Base-by-base conservation (phyloP, 2,329 filamentous ascomycete genomes). In the Penicillium sp. region DNA sequence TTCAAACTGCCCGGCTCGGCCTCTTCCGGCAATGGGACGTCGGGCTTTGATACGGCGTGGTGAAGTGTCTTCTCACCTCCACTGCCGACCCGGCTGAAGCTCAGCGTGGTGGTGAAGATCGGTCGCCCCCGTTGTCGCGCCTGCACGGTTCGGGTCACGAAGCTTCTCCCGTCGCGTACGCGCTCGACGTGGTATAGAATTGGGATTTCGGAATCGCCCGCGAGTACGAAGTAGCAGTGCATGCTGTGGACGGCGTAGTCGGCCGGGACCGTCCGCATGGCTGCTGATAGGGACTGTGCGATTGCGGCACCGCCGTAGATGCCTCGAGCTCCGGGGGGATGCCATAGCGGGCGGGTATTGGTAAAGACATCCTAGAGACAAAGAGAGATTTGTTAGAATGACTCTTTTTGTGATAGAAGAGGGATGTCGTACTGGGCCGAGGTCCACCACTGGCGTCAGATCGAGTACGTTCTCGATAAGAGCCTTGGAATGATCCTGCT, bases 151-250 rank as follows among this genome's bases (percentile, higher is more conserved):
- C 94, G 83, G 37, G 94, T 97, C 52, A 90, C 87, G 72, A 92
- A 99, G 49, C 88, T 92, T 56, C 88, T 86, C 9, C 94, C 94
- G 70, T 96, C 91, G 52, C 94, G 87, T 46, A 99, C 91, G 50
- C 90, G 85, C 78, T 97, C 94, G 45, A 99, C 94, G 70, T 97
- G 90, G 78, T 96, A 97, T 59, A 97, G 82, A 62, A 97, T 89
- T 32, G 94, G 93, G 18, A 94, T 87, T 57, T 88, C 85, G 13
- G 85, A 82, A 68, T 93, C 89, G 29, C 94, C 94, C 5, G 93
- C 92, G 2, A 97, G 86, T 34, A 99, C 86, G 74, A 99, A 99
- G 79, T 97, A 99, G 83, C 94, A 97, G 82, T 99, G 94, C 89
- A 96, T 97, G 69, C 88, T 93, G 79, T 99, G 94, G 47, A 94